Percentiles rank a stretch among this genome's conserved stretches.
Conservation (phyloP, 1,284 basidiomycete genomes). For the Leucoagaricus sp. region DNA sequence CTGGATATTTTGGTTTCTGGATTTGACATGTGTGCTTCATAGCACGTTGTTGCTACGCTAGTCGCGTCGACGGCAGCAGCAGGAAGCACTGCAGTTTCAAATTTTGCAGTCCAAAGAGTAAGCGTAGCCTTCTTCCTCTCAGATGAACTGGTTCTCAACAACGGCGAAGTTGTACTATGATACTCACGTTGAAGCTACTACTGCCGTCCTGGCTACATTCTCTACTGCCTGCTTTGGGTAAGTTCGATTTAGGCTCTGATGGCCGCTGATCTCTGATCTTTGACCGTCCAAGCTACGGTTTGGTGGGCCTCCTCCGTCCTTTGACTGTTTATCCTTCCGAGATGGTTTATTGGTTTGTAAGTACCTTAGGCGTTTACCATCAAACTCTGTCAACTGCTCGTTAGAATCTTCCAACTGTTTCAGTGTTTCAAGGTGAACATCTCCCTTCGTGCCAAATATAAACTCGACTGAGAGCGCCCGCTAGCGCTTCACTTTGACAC, state of each 20-base stretch:
- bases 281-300: slow-evolving; percentile 46
- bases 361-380: slow-evolving; percentile 19
- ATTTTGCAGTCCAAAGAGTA: slow-evolving; percentile 64
- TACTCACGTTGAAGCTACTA: slow-evolving; percentile 53
- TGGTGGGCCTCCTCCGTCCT: slow-evolving; percentile 57
- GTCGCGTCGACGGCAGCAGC: slow-evolving; percentile 58
- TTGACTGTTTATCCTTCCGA: slow-evolving; percentile 70
- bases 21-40: not conserved
- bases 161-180: slow-evolving; percentile 58
- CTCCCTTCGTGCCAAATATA: not conserved
- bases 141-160: not conserved
- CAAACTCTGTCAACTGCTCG: not conserved
- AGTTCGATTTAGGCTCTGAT: slow-evolving; percentile 12
- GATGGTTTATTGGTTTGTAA: slow-evolving; percentile 67
- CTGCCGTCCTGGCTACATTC: slow-evolving; percentile 64
- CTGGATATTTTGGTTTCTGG: not conserved
- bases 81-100: slow-evolving; percentile 53
- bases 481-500: slow-evolving; percentile 55
- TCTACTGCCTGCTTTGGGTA: slow-evolving; percentile 67
- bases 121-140: slow-evolving; percentile 19
- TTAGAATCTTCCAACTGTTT: slow-evolving; percentile 57
- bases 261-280: not conserved
- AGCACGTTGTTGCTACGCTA: slow-evolving; percentile 65
- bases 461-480: not conserved
- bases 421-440: slow-evolving; percentile 57